Evolutionary conservation across 768 basidiomycete species (phyloP).

Genomic region (Tylopilus felleus): DNA sequence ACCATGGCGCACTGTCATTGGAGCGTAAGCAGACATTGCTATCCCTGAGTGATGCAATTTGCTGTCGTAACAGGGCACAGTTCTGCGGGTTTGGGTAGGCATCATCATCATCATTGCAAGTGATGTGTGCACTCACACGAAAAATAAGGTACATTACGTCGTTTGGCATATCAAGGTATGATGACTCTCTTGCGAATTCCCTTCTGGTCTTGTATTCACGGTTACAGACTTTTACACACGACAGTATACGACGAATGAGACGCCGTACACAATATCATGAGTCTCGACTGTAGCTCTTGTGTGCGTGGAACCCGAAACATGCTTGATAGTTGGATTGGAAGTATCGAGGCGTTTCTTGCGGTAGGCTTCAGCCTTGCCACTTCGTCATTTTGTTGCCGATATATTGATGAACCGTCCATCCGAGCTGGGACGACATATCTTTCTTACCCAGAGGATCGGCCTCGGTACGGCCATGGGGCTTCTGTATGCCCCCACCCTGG

Average conservation of each 20-base stretch:
- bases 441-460: conserved; percentile 48
- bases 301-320: neutral
- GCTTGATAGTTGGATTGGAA: conserved; percentile 41
- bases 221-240: conserved; percentile 38
- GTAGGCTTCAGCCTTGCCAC: conserved; percentile 37
- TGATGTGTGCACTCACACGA: neutral
- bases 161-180: conserved; percentile 42
- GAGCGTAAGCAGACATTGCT: conserved; percentile 11
- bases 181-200: neutral
- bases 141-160: conserved; percentile 32
- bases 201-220: neutral
- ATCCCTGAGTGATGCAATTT: neutral
- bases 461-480: conserved; percentile 46
- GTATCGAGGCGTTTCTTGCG: conserved; percentile 41
- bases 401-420: neutral
- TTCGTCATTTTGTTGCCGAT: conserved; percentile 15
- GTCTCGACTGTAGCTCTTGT: conserved; percentile 7
- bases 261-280: conserved; percentile 37
- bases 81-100: conserved; percentile 34
- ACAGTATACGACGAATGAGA: conserved; percentile 33
- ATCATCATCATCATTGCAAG: neutral
- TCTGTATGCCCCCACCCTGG: conserved; percentile 43
- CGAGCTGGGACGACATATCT: conserved; percentile 32
- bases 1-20: conserved; percentile 26
- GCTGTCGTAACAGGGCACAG: conserved; percentile 24